Evolutionary conservation across 352 stramenopile species (phyloP).

Genomic region (Pythium oligandrum): DNA sequence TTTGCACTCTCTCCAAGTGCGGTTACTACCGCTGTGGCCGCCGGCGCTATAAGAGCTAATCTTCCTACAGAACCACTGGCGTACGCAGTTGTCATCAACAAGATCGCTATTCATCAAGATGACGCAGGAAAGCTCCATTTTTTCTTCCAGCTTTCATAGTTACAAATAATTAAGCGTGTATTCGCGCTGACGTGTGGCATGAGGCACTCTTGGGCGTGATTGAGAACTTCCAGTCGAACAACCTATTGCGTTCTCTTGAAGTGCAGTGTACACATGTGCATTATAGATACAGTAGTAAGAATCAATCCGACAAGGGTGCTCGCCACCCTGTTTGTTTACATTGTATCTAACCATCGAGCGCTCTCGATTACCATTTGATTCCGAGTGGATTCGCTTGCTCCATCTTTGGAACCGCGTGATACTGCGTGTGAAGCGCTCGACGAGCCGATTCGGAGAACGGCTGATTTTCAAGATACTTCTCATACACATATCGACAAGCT

Average conservation of each 20-base stretch:
- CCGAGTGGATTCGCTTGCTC: constrained; percentile 80
- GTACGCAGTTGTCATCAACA: constrained; percentile 15
- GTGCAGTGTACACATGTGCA: constrained; percentile 10
- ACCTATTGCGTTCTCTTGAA: constrained; percentile 19
- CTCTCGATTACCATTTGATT: constrained; percentile 74
- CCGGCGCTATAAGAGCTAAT: constrained; percentile 10
- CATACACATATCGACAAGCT: constrained; percentile 75
- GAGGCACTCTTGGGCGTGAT: constrained; percentile 71
- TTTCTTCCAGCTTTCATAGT: no score
- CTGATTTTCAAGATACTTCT: constrained; percentile 66
- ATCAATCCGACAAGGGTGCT: no score
- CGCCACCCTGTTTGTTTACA: no score
- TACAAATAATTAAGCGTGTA: no score
- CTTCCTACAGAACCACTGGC: constrained; percentile 15
- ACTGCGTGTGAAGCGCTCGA: constrained; percentile 66
- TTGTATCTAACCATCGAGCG: no score
- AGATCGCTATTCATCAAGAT: constrained; percentile 19
- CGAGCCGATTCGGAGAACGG: constrained; percentile 73
- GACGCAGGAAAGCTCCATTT: constrained; percentile 12
- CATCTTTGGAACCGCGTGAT: constrained; percentile 82
- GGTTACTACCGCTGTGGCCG: constrained; percentile 8
- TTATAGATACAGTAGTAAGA: neutral
- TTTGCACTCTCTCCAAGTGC: constrained; percentile 15
- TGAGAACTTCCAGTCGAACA: constrained; percentile 52
- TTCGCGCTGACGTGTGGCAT: constrained; percentile 56